phyloP scores from a whole-genome alignment of 768 basidiomycete species.

The Pulveroboletus ravenelii region DNA sequence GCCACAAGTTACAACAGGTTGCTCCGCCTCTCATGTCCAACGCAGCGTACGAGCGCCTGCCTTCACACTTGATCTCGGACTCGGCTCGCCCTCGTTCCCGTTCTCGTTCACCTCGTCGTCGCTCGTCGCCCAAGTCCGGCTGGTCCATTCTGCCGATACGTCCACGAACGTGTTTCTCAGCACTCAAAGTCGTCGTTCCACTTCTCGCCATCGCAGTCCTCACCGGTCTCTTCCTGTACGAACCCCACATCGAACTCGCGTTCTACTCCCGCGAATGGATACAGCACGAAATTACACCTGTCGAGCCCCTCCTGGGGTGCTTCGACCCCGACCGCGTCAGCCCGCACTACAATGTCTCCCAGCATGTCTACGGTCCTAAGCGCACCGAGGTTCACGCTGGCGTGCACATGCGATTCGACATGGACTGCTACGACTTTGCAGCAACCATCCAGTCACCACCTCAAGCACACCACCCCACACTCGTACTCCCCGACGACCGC shows the following conservation, averaged over 20 bases:
- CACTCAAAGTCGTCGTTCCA: slow-evolving; percentile 45
- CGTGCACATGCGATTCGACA: slow-evolving; percentile 66
- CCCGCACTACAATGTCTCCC: slow-evolving; percentile 61
- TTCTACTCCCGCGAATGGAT: slow-evolving; percentile 79
- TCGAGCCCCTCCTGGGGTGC: slow-evolving; percentile 67
- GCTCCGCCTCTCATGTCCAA: slow-evolving; percentile 31
- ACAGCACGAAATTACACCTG: slow-evolving; percentile 58
- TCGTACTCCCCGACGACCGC: slow-evolving; percentile 36
- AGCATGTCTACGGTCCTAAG: slow-evolving; percentile 59
- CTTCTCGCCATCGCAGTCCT: slow-evolving; percentile 36
- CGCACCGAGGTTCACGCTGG: slow-evolving; percentile 76
- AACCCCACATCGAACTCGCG: slow-evolving; percentile 82
- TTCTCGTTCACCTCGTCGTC: slow-evolving; percentile 24
- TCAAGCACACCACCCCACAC: slow-evolving; percentile 1
- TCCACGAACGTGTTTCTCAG: slow-evolving; percentile 34
- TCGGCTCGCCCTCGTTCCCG: slow-evolving; percentile 19
- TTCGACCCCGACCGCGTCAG: slow-evolving; percentile 61
- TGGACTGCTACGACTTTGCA: slow-evolving; percentile 93
- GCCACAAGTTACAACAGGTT: neutral
- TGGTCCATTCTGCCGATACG: slow-evolving; percentile 24
- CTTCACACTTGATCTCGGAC: slow-evolving; percentile 42
- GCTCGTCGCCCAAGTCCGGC: slow-evolving; percentile 25
- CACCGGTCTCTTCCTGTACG: slow-evolving; percentile 56
- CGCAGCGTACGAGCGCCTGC: slow-evolving; percentile 44
- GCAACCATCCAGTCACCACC: slow-evolving; percentile 59